Percentiles rank a stretch among this genome's conserved stretches.
These are phyloP conservation scores for Aspergillus indologenus DNA, from an alignment of 495 filamentous ascomycete genomes.

Conservation along the genomic window DNA sequence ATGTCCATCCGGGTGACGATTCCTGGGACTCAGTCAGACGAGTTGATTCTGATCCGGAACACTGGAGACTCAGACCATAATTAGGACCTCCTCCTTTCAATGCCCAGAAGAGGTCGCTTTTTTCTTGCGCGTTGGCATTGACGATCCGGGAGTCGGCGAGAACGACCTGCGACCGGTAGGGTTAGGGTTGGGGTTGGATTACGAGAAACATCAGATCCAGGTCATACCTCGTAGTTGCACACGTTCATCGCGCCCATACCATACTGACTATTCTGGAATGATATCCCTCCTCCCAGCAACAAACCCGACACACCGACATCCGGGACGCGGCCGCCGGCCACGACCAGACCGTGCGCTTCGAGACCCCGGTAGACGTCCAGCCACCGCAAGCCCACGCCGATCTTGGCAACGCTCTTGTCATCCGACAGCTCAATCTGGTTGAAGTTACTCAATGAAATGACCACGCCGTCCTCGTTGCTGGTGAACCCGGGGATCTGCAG, in stretches of 20 bases:
- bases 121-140: conserved; percentile 38
- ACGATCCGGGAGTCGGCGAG: conserved; percentile 22
- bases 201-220: background rate
- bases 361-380: conserved; percentile 7
- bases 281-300: conserved; percentile 9
- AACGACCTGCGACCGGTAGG: conserved; percentile 5
- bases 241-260: conserved; percentile 7
- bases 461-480: conserved; percentile 14
- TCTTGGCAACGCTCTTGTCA: background rate
- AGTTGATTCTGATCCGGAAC: background rate
- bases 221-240: conserved; percentile 10
- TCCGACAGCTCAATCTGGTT: conserved; percentile 4
- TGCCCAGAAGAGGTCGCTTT: conserved; percentile 30
- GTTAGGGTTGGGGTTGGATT: no score
- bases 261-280: conserved; percentile 12
- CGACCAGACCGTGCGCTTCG: conserved; percentile 1
- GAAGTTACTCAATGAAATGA: conserved; percentile 3
- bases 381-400: conserved; percentile 11
- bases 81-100: conserved; percentile 32
- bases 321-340: conserved; percentile 10
- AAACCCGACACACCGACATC: conserved; percentile 9
- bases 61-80: conserved; percentile 16
- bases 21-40: background rate
- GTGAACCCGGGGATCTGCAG: conserved; percentile 14
- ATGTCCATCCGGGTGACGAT: conserved; percentile 21